Base-by-base conservation (phyloP, 2,329 filamentous ascomycete species). In the Ampelomyces quisqualis region DNA sequence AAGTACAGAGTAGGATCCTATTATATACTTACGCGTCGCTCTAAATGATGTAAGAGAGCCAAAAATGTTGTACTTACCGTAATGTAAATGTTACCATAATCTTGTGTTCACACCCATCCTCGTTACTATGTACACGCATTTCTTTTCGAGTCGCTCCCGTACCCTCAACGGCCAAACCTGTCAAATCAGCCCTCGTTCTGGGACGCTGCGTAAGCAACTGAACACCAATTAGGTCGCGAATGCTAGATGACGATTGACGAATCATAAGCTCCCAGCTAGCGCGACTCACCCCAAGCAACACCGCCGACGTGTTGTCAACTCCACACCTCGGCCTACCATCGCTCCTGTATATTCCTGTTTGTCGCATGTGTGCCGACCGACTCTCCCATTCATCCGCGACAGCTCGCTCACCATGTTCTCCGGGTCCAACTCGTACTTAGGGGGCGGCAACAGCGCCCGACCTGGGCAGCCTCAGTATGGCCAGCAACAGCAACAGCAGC, bases 371-470 rank as follows among this genome's bases (percentile, higher is more conserved):
- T 47, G 45, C 41, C 44, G 48, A 40, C 18, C 28, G 28, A 40
- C 26, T 40, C 36, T 38, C 35, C 39, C 45, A 47, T 47, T 49
- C 42, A 51, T 49, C 41, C 49, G 53, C 53, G 56, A 51, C 19
- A 44, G 30, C 46, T 47, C 49, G 50, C 47, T 45, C 59, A 65
- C 62, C 71, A 96, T 96, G 91, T 97, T 88, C 74, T 93, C 89
- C 55, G 88, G 85, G 68, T 87, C 88, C 55, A 94, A 87, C 75
- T 84, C 87, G 52, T 96, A 85, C 70, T 73, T 95, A 62, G 89
- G 89, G 70, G 86, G 84, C 73, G 80, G 78, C 69, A 88, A 84
- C 66, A 85, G 78, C 75, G 81, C 85, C 67, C 86, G 84, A 48
- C 86, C 86, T 34, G 81, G 82, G 51, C 69, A 70, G 57, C 70